Conservation (phyloP, 2,329 filamentous ascomycete genomes). For the Botrytis aclada region DNA sequence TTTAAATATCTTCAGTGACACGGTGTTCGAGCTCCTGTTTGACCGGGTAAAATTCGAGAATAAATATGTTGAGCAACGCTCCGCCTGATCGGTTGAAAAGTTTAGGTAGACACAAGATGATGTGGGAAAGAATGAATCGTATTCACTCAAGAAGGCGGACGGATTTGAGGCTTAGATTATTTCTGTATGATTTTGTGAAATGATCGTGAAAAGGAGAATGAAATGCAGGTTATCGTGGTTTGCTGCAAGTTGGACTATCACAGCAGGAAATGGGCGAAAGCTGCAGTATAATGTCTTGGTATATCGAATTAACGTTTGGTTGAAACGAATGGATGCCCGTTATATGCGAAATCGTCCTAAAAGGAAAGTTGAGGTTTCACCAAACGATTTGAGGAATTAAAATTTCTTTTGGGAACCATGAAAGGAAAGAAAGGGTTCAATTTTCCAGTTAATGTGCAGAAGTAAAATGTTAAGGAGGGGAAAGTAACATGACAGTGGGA, state of each 20-base stretch:
- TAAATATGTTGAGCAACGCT: conserved; percentile 11
- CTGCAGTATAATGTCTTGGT: conserved; percentile 16
- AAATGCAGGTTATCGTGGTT: conserved; percentile 19
- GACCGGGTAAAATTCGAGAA: conserved; percentile 14
- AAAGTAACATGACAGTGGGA: not conserved
- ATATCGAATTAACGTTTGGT: not conserved
- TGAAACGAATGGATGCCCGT: conserved; percentile 10
- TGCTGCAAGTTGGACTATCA: conserved; percentile 13
- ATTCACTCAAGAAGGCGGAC: not conserved
- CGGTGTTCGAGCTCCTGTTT: conserved; percentile 4
- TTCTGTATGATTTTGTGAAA: conserved; percentile 6
- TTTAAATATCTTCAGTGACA: not conserved
- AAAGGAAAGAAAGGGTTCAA: conserved; percentile 9
- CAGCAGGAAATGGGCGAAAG: conserved; percentile 11
- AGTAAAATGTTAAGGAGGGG: not conserved
- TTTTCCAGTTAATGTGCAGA: not conserved
- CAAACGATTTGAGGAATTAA: not conserved
- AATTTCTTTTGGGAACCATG: not conserved
- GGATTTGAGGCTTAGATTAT: not conserved
- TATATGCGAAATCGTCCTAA: conserved; percentile 8
- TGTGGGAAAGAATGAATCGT: conserved; percentile 1
- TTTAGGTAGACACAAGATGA: conserved; percentile 9
- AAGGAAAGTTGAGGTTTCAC: conserved; percentile 5
- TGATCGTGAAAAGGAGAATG: conserved; percentile 1
- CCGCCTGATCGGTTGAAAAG: conserved; percentile 3